Base-by-base conservation (phyloP, 2,329 filamentous ascomycete species). In the Colletotrichum eleusines region DNA sequence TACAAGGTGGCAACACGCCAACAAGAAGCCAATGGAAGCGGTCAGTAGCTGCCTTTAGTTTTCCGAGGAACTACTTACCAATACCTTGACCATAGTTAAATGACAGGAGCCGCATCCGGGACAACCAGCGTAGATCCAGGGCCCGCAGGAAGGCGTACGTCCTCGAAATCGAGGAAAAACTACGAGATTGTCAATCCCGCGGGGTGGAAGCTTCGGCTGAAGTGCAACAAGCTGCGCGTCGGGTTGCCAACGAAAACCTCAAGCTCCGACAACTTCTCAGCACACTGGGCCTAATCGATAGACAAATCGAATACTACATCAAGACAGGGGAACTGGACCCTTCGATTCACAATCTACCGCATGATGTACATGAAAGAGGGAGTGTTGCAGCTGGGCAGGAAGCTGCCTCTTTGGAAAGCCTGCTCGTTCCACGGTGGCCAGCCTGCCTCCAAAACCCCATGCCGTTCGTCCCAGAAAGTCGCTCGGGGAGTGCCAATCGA, bases 71-170 rank as follows among this genome's bases (percentile, higher is more conserved):
- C 54, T 40, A 59, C 65, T 71, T 71, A 71, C 69, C 64, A 69
- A 69, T 28, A 35, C 33, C 44, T 64, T 38, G 38, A 38, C 33
- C 28, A 44, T 48, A 70, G 69, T 66, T 70, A 62, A 69, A 63
- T 46, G 69, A 72, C 51, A 70, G 59, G 55, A 72, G 60, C 72
- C 90, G 92, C 69, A 91, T 94, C 74, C 88, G 92, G 73, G 91
- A 94, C 76, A 95, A 94, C 76, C 92, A 94, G 78, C 86, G 92
- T 66, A 89, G 92, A 72, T 93, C 90, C 20, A 89, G 92, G 63
- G 91, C 91, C 55, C 87, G 92, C 44, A 87, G 90, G 73, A 93
- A 92, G 82, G 91, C 93, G 76, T 94, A 94, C 77, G 81, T 94
- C 48, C 84, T 89, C 72, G 90, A 92, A 65, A 86, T 94, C 35